Evolutionary conservation across 2,329 filamentous ascomycete genomes (phyloP).

Genomic region (Aspergillus jensenii): DNA sequence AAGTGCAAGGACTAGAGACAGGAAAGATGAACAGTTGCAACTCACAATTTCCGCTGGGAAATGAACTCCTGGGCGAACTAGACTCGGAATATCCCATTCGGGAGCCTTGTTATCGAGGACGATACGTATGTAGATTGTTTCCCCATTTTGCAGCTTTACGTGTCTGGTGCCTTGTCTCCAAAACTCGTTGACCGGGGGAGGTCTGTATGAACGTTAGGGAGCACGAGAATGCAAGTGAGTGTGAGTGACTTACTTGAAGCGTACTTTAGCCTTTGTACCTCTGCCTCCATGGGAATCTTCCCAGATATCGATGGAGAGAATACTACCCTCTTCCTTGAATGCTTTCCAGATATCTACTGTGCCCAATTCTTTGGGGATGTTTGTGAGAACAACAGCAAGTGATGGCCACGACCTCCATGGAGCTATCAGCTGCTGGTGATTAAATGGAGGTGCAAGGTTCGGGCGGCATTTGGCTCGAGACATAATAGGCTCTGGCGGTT

Average conservation of each 20-base stretch:
- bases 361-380: conserved; percentile 35
- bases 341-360: conserved; percentile 50
- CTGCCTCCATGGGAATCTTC: conserved; percentile 43
- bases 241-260: conserved; percentile 47
- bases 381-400: conserved; percentile 35
- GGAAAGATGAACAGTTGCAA: background rate
- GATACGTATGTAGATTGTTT: conserved; percentile 20
- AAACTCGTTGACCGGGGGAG: conserved; percentile 54
- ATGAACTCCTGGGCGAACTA: conserved; percentile 28
- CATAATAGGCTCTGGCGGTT: background rate
- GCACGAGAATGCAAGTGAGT: background rate
- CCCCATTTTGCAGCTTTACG: conserved; percentile 28
- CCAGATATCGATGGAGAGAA: conserved; percentile 59
- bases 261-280: conserved; percentile 48
- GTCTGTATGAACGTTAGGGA: conserved; percentile 30
- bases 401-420: conserved; percentile 43
- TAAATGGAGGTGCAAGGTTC: background rate
- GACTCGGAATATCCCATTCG: conserved; percentile 31
- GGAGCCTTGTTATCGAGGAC: conserved; percentile 23
- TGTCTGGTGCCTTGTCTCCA: conserved; percentile 43
- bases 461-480: background rate
- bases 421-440: conserved; percentile 14
- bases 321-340: conserved; percentile 54
- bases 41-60: conserved; percentile 41
- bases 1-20: background rate